A percentile compares a stretch with the other conserved stretches of the same genome.
phyloP scores from a whole-genome alignment of 1,284 basidiomycete species.

The Puccinia triticina region DNA sequence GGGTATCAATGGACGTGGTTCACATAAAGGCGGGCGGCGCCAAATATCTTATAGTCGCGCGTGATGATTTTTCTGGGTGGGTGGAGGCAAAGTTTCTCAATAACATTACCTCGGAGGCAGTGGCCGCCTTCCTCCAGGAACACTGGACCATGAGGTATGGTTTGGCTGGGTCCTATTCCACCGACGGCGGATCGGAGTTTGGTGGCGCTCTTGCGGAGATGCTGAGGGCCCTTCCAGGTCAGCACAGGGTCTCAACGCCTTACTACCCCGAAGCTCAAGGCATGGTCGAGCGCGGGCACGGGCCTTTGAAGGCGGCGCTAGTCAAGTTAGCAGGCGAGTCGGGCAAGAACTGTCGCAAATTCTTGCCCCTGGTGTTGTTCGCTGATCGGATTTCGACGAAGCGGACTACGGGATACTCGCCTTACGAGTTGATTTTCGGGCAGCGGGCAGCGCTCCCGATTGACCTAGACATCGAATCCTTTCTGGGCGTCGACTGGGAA shows the following conservation, averaged over 20 bases:
- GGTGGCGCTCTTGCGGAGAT: background rate
- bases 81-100: constrained; percentile 24
- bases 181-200: constrained; percentile 10
- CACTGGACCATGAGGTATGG: constrained; percentile 34
- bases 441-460: background rate
- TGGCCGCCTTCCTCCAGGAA: background rate
- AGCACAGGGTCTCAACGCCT: background rate
- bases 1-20: constrained; percentile 7
- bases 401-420: constrained; percentile 4
- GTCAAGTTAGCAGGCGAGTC: background rate
- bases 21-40: constrained; percentile 35
- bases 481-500: background rate
- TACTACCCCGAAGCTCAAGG: constrained; percentile 28
- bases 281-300: constrained; percentile 31
- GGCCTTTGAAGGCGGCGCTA: constrained; percentile 1
- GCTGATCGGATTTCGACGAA: constrained; percentile 1
- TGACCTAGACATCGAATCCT: constrained; percentile 6
- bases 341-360: constrained; percentile 1
- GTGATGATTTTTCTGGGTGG: constrained; percentile 50
- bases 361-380: background rate
- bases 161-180: background rate
- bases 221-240: background rate
- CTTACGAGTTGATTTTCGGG: constrained; percentile 17
- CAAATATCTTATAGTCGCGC: constrained; percentile 38
- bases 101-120: background rate